These are phyloP conservation scores for Pseudozyma hubeiensis DNA, from an alignment of 1,284 basidiomycete genomes.

Conservation along the genomic window DNA sequence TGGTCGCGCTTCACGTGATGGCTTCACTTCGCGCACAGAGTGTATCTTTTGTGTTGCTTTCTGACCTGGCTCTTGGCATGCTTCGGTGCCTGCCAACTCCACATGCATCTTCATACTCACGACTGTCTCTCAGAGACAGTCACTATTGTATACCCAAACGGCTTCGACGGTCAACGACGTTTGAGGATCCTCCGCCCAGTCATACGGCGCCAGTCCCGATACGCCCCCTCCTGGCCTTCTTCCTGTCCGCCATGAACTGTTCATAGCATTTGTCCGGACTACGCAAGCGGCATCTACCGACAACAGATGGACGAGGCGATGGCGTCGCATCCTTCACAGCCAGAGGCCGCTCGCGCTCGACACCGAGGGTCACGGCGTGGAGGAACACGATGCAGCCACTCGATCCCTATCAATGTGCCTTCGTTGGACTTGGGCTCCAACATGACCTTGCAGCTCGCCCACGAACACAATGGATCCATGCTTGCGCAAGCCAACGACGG, in stretches of 20 bases:
- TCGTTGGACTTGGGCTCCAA: conserved; percentile 33
- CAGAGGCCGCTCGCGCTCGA: neutral
- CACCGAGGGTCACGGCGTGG: conserved; percentile 6
- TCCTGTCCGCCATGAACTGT: neutral
- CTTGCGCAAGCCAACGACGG: conserved; percentile 9
- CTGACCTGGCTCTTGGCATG: no score
- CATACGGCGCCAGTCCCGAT: no score
- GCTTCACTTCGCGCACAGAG: no score
- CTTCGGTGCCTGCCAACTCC: no score
- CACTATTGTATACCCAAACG: no score
- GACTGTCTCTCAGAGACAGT: no score
- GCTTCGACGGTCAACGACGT: no score
- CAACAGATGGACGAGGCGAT: neutral
- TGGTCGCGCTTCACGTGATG: no score
- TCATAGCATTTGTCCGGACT: neutral
- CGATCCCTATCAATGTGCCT: conserved; percentile 21
- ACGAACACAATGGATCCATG: conserved; percentile 30
- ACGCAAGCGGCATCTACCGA: neutral
- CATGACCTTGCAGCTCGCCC: conserved; percentile 27
- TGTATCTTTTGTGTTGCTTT: no score
- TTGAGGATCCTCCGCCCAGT: no score
- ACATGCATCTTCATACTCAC: no score
- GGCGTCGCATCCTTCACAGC: neutral
- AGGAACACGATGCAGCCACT: conserved; percentile 35
- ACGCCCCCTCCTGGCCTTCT: neutral